Conservation (phyloP, 345 rosid species). For the Gossypium mustelinum region DNA sequence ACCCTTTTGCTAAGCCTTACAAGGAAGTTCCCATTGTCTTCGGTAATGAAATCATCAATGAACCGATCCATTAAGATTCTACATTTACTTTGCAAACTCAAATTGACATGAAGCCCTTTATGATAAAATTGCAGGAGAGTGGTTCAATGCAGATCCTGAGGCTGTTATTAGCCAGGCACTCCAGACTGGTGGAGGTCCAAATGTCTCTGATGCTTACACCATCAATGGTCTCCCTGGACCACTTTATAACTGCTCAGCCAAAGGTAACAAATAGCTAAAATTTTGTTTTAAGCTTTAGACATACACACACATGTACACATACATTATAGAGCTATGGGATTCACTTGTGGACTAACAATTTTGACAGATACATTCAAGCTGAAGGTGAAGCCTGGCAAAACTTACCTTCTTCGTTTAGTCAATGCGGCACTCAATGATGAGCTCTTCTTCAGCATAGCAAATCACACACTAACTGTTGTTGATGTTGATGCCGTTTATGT, state of each 20-base stretch:
- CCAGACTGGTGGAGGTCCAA: constrained; percentile 71
- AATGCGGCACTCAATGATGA: constrained; percentile 54
- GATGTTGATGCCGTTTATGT: constrained; percentile 41
- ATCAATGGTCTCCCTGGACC: constrained; percentile 84
- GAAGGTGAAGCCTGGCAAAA: constrained; percentile 47
- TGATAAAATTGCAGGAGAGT: constrained; percentile 54
- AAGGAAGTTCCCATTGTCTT: constrained; percentile 66
- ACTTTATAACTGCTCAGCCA: constrained; percentile 70
- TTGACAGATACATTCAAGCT: constrained; percentile 40
- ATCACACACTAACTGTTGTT: constrained; percentile 41
- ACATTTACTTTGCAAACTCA: background rate
- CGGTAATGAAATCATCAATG: constrained; percentile 31
- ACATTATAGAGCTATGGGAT: background rate
- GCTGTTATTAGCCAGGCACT: constrained; percentile 71
- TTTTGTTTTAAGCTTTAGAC: background rate
- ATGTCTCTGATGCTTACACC: constrained; percentile 81
- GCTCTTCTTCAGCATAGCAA: constrained; percentile 53
- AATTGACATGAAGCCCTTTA: background rate
- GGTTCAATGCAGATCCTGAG: constrained; percentile 74
- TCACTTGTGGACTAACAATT: background rate
- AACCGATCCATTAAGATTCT: background rate
- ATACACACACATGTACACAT: background rate
- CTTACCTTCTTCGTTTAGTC: constrained; percentile 43
- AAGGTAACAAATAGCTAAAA: constrained; percentile 29
- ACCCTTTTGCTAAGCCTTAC: constrained; percentile 69